Percentiles rank a stretch among this genome's conserved stretches.
Conservation (phyloP, 208 protist species). For the Acanthamoeba rhysodes region DNA sequence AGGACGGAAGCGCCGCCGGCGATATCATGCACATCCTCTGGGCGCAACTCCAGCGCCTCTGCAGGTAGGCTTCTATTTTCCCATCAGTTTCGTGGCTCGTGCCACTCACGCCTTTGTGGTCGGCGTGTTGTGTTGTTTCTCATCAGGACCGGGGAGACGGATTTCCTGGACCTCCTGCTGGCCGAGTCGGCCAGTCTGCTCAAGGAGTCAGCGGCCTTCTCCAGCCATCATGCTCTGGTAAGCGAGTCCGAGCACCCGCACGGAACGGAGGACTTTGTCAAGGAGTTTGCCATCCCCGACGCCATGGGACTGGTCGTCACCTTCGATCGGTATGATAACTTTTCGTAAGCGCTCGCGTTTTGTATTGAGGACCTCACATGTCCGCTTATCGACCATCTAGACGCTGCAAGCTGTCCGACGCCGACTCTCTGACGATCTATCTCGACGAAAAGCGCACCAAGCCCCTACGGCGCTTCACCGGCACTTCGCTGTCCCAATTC, state of each 20-base stretch:
- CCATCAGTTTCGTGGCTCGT: not conserved
- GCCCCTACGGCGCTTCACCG: slow-evolving; percentile 12
- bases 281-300: slow-evolving; percentile 17
- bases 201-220: slow-evolving; percentile 48
- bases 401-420: slow-evolving; percentile 64
- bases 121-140: not conserved
- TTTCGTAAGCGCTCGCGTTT: not conserved
- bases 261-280: slow-evolving; percentile 2
- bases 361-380: not conserved
- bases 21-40: slow-evolving; percentile 35
- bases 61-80: not conserved
- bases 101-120: not conserved
- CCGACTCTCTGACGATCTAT: slow-evolving; percentile 43
- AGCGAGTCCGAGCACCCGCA: slow-evolving; percentile 50
- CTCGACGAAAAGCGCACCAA: slow-evolving; percentile 53
- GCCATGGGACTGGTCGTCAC: slow-evolving; percentile 33
- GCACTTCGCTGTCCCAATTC: slow-evolving; percentile 17
- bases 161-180: slow-evolving; percentile 12
- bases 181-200: slow-evolving; percentile 18
- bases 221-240: not conserved
- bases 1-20: not conserved
- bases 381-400: not conserved
- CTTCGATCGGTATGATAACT: not conserved
- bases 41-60: slow-evolving; percentile 29
- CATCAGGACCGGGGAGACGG: not conserved